Evolutionary conservation across 306 rosid genomes (phyloP).

Genomic region (Prunus persica): DNA sequence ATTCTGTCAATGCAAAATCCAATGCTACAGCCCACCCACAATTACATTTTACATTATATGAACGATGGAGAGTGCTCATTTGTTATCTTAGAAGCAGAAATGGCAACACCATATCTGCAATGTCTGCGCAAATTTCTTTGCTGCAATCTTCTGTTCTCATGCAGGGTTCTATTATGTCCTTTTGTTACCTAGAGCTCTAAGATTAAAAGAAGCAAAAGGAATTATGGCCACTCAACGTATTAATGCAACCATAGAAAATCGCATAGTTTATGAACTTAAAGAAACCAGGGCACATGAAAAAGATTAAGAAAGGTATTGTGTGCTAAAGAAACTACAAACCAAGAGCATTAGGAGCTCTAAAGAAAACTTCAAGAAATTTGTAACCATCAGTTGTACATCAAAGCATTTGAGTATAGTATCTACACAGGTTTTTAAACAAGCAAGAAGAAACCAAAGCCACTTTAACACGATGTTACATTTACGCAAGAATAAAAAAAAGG

Average conservation of each 20-base stretch:
- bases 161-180: background rate
- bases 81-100: conserved; percentile 16
- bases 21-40: background rate
- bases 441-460: background rate
- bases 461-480: background rate
- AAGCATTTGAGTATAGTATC: background rate
- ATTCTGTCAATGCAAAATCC: background rate
- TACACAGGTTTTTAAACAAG: background rate
- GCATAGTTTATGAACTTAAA: background rate
- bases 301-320: background rate
- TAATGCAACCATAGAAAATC: background rate
- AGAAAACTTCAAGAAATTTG: background rate
- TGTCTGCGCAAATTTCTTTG: background rate
- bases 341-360: background rate
- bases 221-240: background rate
- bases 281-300: background rate
- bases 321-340: background rate
- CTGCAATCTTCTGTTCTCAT: background rate
- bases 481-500: background rate
- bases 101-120: background rate
- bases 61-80: background rate
- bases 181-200: background rate
- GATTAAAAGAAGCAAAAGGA: background rate
- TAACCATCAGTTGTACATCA: background rate
- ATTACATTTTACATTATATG: background rate